Evolutionary conservation across 768 basidiomycete species (phyloP).

Genomic region (Termitomyces eurrhizus): DNA sequence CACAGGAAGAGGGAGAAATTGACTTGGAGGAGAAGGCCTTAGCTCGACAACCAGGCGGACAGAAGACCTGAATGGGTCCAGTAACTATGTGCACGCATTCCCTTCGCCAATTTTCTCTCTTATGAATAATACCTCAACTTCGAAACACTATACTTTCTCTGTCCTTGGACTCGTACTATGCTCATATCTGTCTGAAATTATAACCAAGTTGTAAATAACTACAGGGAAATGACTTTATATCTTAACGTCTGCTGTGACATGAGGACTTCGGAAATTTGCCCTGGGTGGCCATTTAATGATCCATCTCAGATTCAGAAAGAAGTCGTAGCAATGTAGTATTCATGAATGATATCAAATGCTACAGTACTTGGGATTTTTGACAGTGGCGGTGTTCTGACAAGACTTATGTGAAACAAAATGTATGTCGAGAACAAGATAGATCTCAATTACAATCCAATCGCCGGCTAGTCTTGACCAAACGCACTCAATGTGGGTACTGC

Average conservation of each 20-base stretch:
- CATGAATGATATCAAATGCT: background rate
- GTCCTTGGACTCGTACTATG: background rate
- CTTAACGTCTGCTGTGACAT: background rate
- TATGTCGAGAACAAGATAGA: background rate
- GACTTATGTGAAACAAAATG: background rate
- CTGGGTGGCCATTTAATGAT: too few relatives aligned
- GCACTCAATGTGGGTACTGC: background rate
- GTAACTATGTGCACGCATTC: background rate
- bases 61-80: conserved; percentile 7
- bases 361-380: background rate
- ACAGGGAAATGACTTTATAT: background rate
- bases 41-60: conserved; percentile 16
- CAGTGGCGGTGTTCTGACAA: background rate
- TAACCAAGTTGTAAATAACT: background rate
- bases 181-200: background rate
- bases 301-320: background rate
- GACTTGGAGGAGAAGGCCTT: conserved; percentile 31
- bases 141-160: background rate
- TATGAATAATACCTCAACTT: background rate
- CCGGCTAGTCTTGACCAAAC: background rate
- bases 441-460: background rate
- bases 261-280: background rate
- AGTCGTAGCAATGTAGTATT: background rate
- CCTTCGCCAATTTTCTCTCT: too few relatives aligned
- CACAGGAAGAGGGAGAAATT: conserved; percentile 39